Conservation (phyloP, 2,329 filamentous ascomycete genomes). For the Phialophora chinensis region DNA sequence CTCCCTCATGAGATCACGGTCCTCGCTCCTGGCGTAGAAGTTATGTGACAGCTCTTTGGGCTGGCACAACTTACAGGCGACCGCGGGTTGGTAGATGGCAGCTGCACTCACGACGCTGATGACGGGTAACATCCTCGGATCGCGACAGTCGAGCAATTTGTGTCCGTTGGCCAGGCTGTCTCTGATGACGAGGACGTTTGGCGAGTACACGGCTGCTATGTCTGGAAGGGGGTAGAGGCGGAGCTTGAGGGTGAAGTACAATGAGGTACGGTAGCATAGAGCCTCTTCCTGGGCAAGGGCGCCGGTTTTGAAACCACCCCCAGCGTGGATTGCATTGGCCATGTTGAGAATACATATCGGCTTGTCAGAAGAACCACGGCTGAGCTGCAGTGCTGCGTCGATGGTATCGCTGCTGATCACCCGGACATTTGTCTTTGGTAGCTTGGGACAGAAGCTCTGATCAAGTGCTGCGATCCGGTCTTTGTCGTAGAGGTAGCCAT, state of each 20-base stretch:
- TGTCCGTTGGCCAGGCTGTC: constrained; percentile 56
- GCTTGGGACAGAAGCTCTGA: constrained; percentile 50
- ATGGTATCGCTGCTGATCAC: constrained; percentile 65
- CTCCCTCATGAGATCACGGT: constrained; percentile 62
- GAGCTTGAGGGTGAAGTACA: constrained; percentile 48
- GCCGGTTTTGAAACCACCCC: constrained; percentile 69
- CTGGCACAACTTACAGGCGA: constrained; percentile 2
- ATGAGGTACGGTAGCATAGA: constrained; percentile 66
- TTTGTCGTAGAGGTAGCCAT: constrained; percentile 49
- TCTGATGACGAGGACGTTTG: constrained; percentile 65
- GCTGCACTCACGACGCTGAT: constrained; percentile 68
- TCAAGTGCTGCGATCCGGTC: constrained; percentile 50
- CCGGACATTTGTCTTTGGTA: constrained; percentile 48
- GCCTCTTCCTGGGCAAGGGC: constrained; percentile 72
- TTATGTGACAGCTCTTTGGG: background rate
- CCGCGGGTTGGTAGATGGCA: constrained; percentile 55
- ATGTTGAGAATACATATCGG: constrained; percentile 70
- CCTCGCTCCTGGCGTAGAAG: constrained; percentile 51
- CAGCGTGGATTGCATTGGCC: constrained; percentile 62
- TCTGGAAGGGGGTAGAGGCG: constrained; percentile 61
- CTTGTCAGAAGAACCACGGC: constrained; percentile 39
- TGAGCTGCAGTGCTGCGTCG: constrained; percentile 59
- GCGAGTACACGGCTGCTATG: constrained; percentile 63
- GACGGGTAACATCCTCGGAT: constrained; percentile 52
- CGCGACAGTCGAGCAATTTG: constrained; percentile 51